Conservation (phyloP, 208 protist species). For the Trypanosoma lewisi region DNA sequence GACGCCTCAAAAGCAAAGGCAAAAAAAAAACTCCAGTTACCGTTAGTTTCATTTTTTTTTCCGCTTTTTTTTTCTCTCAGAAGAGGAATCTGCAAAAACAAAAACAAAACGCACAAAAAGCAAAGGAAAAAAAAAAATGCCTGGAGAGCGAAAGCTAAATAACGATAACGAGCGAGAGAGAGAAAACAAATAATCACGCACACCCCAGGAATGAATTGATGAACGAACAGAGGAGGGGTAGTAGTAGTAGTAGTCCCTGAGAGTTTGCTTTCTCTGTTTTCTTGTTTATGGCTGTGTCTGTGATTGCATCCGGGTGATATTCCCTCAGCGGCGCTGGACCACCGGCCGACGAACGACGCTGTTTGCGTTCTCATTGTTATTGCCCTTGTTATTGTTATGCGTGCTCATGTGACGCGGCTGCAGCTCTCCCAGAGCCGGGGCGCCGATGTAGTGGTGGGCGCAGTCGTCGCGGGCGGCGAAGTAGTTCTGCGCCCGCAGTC, state of each 20-base stretch:
- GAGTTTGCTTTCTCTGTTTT: neutral
- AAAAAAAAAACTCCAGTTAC: neutral
- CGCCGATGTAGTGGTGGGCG: slow-evolving; percentile 21
- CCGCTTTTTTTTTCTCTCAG: neutral
- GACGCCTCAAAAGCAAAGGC: neutral
- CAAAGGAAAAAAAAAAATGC: slow-evolving; percentile 1
- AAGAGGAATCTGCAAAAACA: neutral
- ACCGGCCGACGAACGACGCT: neutral
- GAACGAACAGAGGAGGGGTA: no score
- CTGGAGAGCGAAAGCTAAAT: neutral
- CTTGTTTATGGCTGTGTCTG: neutral
- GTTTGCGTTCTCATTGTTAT: slow-evolving; percentile 19
- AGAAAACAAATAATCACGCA: neutral
- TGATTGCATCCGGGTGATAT: no score
- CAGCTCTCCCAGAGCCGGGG: neutral
- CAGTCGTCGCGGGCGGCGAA: slow-evolving; percentile 19
- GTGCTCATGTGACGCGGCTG: slow-evolving; percentile 7
- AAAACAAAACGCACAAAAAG: neutral
- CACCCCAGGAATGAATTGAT: neutral
- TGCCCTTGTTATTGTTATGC: slow-evolving; percentile 12
- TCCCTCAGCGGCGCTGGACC: slow-evolving; percentile 1
- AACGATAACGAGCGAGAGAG: no score
- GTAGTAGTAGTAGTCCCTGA: no score
- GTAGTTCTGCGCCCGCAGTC: slow-evolving; percentile 29
- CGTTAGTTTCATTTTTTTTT: slow-evolving; percentile 10